Conservation (phyloP, 176 grass and related monocot genomes). For the Musa schizocarpa region DNA sequence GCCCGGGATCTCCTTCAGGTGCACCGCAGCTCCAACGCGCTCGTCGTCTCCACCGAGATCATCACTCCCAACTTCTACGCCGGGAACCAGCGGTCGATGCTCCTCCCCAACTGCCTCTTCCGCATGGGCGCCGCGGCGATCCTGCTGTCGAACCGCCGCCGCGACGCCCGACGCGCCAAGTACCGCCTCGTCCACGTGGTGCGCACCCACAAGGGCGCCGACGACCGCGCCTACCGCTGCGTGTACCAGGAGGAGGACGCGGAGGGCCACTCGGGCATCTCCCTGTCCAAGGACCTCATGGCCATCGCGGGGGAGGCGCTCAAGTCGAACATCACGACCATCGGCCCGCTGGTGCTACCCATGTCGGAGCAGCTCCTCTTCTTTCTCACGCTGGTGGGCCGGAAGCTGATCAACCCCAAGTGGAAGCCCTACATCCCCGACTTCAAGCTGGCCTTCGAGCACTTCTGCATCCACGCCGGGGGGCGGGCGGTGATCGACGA, state of each 20-base stretch:
- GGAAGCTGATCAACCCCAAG: slow-evolving; percentile 8
- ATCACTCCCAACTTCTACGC: slow-evolving; percentile 13
- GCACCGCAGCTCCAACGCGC: background rate
- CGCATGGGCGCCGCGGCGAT: slow-evolving; percentile 11
- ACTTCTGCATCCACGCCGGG: slow-evolving; percentile 96
- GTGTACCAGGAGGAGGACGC: slow-evolving; percentile 24
- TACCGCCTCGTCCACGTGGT: slow-evolving; percentile 19
- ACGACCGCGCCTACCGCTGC: slow-evolving; percentile 18
- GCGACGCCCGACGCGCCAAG: slow-evolving; percentile 5
- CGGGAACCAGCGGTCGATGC: slow-evolving; percentile 9
- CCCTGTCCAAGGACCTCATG: slow-evolving; percentile 16
- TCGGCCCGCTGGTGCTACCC: slow-evolving; percentile 18
- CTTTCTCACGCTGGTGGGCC: slow-evolving; percentile 9
- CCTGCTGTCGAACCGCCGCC: slow-evolving; percentile 14
- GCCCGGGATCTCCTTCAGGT: slow-evolving; percentile 16
- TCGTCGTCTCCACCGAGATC: slow-evolving; percentile 14
- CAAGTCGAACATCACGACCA: slow-evolving; percentile 16
- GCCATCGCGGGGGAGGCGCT: slow-evolving; percentile 14
- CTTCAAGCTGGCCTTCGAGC: slow-evolving; percentile 63
- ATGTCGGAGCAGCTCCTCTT: slow-evolving; percentile 20
- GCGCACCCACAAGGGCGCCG: slow-evolving; percentile 20
- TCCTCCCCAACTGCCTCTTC: slow-evolving; percentile 17
- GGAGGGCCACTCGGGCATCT: slow-evolving; percentile 7
- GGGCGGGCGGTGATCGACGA: slow-evolving; percentile 88
- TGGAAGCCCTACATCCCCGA: slow-evolving; percentile 23